These are phyloP conservation scores for Coelastrella sp. DNA, from an alignment of 139 green algal species.

Conservation along the genomic window DNA sequence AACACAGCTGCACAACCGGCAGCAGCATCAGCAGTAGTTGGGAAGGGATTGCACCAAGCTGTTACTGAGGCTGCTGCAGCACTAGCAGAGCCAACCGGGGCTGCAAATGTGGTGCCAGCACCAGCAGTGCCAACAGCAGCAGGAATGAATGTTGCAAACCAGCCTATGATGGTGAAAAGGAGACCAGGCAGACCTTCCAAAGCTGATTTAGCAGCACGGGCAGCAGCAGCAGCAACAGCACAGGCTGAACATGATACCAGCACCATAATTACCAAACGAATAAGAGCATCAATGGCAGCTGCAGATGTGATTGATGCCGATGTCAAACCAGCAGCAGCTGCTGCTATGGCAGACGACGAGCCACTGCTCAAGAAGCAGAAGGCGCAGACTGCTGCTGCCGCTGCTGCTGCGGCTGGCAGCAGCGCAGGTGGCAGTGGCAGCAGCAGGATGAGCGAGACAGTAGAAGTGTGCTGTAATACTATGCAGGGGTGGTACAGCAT, in stretches of 20 bases:
- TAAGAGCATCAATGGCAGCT: no score
- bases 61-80: background rate
- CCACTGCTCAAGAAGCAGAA: no score
- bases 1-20: background rate
- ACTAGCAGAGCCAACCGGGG: background rate
- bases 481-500: slow-evolving; percentile 2
- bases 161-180: background rate
- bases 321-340: background rate
- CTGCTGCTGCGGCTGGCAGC: slow-evolving; percentile 23
- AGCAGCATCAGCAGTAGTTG: background rate
- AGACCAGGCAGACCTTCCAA: background rate
- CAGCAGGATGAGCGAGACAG: background rate
- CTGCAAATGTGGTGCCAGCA: background rate
- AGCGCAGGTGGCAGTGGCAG: background rate
- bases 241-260: no score
- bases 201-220: background rate
- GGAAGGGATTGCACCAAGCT: background rate
- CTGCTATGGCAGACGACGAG: no score
- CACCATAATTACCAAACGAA: no score
- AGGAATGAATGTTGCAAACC: no score
- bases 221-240: no score
- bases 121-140: background rate
- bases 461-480: slow-evolving; percentile 11
- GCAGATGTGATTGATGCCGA: no score
- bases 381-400: background rate